A percentile compares a stretch with the other conserved stretches of the same genome.
phyloP scores from a whole-genome alignment of 192 early-diverging fungal genomes.

The Coemansia sp. region DNA sequence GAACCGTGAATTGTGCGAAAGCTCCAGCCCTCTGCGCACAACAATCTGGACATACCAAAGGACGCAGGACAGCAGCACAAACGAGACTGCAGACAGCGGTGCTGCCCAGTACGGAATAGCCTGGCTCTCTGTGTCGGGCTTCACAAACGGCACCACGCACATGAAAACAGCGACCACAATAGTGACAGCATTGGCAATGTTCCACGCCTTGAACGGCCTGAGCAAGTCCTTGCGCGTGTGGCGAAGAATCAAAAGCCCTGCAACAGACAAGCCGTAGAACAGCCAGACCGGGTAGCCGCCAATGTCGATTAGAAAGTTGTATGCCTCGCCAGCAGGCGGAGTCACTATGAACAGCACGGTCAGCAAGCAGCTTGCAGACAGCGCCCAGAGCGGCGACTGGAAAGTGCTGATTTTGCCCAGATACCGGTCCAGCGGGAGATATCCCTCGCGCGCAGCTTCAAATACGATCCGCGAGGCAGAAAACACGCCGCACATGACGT shows the following conservation, averaged over 20 bases:
- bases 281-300: slow-evolving; percentile 57
- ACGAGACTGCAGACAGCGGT: slow-evolving; percentile 33
- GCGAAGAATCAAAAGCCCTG: slow-evolving; percentile 57
- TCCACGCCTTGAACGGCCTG: slow-evolving; percentile 54
- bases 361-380: slow-evolving; percentile 18
- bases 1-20: slow-evolving; percentile 14
- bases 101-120: slow-evolving; percentile 47
- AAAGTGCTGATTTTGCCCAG: slow-evolving; percentile 48
- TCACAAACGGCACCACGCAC: slow-evolving; percentile 37
- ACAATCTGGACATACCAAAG: slow-evolving; percentile 50
- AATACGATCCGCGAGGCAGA: slow-evolving; percentile 53
- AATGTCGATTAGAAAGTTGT: slow-evolving; percentile 57
- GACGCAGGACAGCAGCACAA: slow-evolving; percentile 29
- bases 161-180: slow-evolving; percentile 31
- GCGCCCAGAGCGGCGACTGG: slow-evolving; percentile 33
- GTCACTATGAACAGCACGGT: slow-evolving; percentile 42
- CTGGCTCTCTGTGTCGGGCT: slow-evolving; percentile 3
- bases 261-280: slow-evolving; percentile 56
- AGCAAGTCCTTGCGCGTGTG: slow-evolving; percentile 24
- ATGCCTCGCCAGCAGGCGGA: slow-evolving; percentile 55
- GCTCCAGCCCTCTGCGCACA: slow-evolving; percentile 15
- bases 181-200: slow-evolving; percentile 25
- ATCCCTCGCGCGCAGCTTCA: slow-evolving; percentile 59
- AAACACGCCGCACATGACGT: slow-evolving; percentile 48
- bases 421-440: slow-evolving; percentile 38